Evolutionary conservation across 768 basidiomycete genomes (phyloP).

Genomic region (Tephrocybe rancida): DNA sequence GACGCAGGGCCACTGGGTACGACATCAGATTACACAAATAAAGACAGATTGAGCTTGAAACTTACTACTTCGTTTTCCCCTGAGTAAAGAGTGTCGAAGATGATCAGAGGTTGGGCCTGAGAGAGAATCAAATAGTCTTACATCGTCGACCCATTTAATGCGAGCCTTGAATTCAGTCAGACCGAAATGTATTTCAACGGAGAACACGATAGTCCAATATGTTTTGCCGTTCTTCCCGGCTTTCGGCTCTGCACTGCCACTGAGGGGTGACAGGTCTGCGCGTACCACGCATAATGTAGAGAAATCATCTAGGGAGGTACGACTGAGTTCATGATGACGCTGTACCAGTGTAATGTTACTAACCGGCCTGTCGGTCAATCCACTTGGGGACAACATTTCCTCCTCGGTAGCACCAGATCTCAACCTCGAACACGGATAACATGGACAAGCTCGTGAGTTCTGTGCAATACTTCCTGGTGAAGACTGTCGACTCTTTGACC

Average conservation of each 20-base stretch:
- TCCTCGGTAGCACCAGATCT: constrained; percentile 86
- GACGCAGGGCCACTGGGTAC: constrained; percentile 70
- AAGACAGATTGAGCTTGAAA: constrained; percentile 1
- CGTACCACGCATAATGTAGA: constrained; percentile 80
- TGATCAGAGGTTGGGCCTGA: not conserved
- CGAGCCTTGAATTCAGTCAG: constrained; percentile 81
- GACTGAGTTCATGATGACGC: not conserved
- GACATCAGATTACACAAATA: constrained; percentile 2
- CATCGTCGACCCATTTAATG: constrained; percentile 83
- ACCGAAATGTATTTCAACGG: constrained; percentile 83
- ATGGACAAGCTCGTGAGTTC: constrained; percentile 77
- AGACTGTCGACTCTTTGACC: constrained; percentile 82
- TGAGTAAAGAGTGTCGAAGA: constrained; percentile 23
- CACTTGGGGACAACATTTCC: constrained; percentile 70
- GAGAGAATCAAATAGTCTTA: constrained; percentile 34
- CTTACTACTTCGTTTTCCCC: constrained; percentile 77
- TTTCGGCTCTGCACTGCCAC: constrained; percentile 71
- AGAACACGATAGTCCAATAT: constrained; percentile 86
- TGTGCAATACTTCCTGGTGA: constrained; percentile 81
- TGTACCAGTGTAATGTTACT: constrained; percentile 16
- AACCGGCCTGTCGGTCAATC: constrained; percentile 66
- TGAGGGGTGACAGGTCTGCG: constrained; percentile 74
- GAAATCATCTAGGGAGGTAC: constrained; percentile 57
- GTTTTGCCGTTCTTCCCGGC: constrained; percentile 63
- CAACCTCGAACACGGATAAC: constrained; percentile 80